Percentiles rank a stretch among this genome's conserved stretches.
Conservation (phyloP, 208 protist species). For the Leishmania tarentolae region DNA sequence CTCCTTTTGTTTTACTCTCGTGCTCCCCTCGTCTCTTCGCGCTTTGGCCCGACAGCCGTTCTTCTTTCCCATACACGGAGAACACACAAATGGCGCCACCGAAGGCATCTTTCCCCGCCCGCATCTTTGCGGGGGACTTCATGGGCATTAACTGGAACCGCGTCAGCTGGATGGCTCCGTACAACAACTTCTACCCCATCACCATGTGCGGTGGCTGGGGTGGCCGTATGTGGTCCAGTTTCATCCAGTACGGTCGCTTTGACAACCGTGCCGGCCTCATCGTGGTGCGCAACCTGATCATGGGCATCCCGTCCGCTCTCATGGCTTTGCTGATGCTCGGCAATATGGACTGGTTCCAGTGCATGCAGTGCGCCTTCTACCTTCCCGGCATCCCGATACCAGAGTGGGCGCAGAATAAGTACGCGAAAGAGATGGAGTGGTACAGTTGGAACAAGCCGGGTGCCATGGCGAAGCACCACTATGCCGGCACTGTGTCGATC, state of each 20-base stretch:
- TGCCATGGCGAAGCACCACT: constrained; percentile 88
- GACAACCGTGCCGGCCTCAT: constrained; percentile 74
- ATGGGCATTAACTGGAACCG: constrained; percentile 89
- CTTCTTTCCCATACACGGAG: neutral
- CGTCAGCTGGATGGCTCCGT: constrained; percentile 88
- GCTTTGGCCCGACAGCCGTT: neutral
- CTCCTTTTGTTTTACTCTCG: neutral
- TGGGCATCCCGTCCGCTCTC: constrained; percentile 56
- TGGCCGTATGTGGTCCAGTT: constrained; percentile 84
- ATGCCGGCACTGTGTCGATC: constrained; percentile 82
- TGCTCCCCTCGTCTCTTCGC: neutral
- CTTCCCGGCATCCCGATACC: constrained; percentile 54
- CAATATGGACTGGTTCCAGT: constrained; percentile 88
- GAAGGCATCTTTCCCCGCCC: constrained; percentile 71
- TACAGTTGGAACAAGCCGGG: constrained; percentile 83
- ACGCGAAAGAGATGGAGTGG: constrained; percentile 75
- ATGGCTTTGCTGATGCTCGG: constrained; percentile 74
- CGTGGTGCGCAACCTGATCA: constrained; percentile 62
- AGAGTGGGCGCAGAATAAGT: constrained; percentile 66
- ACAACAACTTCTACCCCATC: constrained; percentile 91
- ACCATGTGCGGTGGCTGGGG: constrained; percentile 84
- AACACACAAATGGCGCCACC: constrained; percentile 66
- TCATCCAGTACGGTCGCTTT: constrained; percentile 87
- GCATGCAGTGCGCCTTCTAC: constrained; percentile 57
- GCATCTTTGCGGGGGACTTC: constrained; percentile 85